These are phyloP conservation scores for Cronartium quercuum DNA, from an alignment of 1,284 basidiomycete species.

Conservation along the genomic window DNA sequence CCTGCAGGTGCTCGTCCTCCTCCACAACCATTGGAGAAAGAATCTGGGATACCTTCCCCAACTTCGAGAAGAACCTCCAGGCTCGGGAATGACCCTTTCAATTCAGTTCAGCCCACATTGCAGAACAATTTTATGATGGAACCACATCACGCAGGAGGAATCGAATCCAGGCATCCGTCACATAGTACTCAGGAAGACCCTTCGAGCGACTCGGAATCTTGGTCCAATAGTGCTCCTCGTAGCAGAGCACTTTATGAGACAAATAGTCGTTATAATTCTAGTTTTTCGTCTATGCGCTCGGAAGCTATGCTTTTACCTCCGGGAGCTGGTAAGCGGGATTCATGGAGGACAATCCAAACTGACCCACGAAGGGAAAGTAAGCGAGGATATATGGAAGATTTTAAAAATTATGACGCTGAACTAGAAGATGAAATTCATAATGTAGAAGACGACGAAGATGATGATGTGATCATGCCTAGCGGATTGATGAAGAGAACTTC, in stretches of 20 bases:
- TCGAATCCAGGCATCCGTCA: not conserved
- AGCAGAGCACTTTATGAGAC: not conserved
- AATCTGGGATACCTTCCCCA: not conserved
- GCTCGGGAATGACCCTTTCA: not conserved
- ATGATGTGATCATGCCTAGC: constrained; percentile 10
- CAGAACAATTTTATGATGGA: not conserved
- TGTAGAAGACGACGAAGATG: constrained; percentile 34
- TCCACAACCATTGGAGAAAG: not conserved
- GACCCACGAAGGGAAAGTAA: constrained; percentile 18
- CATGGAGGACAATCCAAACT: not conserved
- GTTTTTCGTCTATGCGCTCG: not conserved
- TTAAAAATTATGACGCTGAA: constrained; percentile 16
- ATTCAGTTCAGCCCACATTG: not conserved
- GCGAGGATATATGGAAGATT: constrained; percentile 26
- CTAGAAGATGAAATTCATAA: constrained; percentile 18
- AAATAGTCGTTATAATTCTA: not conserved
- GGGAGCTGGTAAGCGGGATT: not conserved
- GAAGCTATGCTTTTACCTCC: not conserved
- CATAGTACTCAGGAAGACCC: not conserved
- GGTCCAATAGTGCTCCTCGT: not conserved
- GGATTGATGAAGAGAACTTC: not conserved
- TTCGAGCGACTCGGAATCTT: not conserved
- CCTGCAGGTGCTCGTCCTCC: not conserved
- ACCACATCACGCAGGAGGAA: not conserved
- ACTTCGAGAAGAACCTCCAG: not conserved